Evolutionary conservation across 495 filamentous ascomycete species (phyloP).

Genomic region (Xylaria telfairii): DNA sequence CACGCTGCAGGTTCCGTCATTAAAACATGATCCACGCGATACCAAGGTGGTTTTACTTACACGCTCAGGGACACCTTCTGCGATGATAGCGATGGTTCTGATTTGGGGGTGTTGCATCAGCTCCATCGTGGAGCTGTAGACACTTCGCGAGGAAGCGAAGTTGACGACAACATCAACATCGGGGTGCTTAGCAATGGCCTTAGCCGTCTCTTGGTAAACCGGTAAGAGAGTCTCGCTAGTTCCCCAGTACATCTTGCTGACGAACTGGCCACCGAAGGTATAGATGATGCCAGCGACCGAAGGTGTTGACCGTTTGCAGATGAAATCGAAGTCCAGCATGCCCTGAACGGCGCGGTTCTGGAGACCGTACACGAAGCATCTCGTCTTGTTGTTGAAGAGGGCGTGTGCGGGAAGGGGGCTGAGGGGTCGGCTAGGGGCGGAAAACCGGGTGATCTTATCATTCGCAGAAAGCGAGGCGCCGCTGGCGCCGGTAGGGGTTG

Average conservation of each 20-base stretch:
- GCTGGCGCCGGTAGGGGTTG: constrained; percentile 47
- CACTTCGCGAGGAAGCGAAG: constrained; percentile 97
- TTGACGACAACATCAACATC: constrained; percentile 99
- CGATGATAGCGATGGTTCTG: constrained; percentile 97
- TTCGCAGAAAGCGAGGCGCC: constrained; percentile 72
- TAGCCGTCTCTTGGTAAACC: constrained; percentile 93
- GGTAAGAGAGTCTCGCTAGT: constrained; percentile 98
- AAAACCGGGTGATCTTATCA: constrained; percentile 98
- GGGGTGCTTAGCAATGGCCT: constrained; percentile 95
- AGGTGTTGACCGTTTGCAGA: constrained; percentile 96
- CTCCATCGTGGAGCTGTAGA: constrained; percentile 98
- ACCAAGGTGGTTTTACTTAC: constrained; percentile 58
- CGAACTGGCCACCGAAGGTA: constrained; percentile 99
- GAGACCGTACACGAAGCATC: constrained; percentile 99
- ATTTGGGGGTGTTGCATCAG: constrained; percentile 97
- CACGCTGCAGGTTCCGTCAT: constrained; percentile 65
- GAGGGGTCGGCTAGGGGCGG: constrained; percentile 87
- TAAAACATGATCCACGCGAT: constrained; percentile 11
- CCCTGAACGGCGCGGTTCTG: constrained; percentile 98
- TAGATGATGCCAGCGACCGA: constrained; percentile 99
- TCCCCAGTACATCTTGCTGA: constrained; percentile 99
- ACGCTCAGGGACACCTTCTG: constrained; percentile 97
- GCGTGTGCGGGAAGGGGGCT: constrained; percentile 84
- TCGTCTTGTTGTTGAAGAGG: constrained; percentile 97
- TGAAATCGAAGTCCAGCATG: constrained; percentile 99